Evolutionary conservation across 768 basidiomycete genomes (phyloP).

Genomic region (Trametes villosa): DNA sequence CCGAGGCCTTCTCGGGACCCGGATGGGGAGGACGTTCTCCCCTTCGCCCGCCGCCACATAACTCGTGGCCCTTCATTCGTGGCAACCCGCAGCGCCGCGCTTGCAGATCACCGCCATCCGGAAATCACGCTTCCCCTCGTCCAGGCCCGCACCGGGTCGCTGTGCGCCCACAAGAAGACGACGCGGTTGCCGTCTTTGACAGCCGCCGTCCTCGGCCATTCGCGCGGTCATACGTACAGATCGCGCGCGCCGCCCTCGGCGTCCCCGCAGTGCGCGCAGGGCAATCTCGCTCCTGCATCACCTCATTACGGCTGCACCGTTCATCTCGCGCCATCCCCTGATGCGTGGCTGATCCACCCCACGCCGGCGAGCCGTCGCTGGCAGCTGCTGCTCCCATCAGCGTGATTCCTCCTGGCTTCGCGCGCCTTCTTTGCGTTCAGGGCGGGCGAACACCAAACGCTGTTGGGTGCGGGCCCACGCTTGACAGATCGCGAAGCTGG

Average conservation of each 20-base stretch:
- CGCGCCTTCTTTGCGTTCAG: constrained; percentile 2
- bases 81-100: constrained; percentile 18
- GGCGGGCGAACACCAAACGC: background rate
- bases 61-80: constrained; percentile 16
- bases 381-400: constrained; percentile 6
- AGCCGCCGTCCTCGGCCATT: constrained; percentile 3
- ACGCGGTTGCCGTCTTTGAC: background rate
- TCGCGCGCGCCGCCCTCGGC: constrained; percentile 9
- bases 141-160: constrained; percentile 2
- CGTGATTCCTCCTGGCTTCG: background rate
- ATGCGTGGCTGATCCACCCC: constrained; percentile 21
- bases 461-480: too few relatives aligned
- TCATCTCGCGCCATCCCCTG: constrained; percentile 20
- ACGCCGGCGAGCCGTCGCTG: constrained; percentile 9
- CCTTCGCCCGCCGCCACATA: constrained; percentile 12
- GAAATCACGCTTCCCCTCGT: constrained; percentile 8
- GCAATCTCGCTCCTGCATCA: constrained; percentile 11
- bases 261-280: constrained; percentile 16
- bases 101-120: constrained; percentile 22
- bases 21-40: background rate
- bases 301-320: constrained; percentile 20
- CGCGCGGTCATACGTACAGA: constrained; percentile 1
- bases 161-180: background rate
- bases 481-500: constrained; percentile 24
- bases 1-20: background rate